These are phyloP conservation scores for Thelonectria olida DNA, from an alignment of 2,329 filamentous ascomycete genomes.

Conservation along the genomic window DNA sequence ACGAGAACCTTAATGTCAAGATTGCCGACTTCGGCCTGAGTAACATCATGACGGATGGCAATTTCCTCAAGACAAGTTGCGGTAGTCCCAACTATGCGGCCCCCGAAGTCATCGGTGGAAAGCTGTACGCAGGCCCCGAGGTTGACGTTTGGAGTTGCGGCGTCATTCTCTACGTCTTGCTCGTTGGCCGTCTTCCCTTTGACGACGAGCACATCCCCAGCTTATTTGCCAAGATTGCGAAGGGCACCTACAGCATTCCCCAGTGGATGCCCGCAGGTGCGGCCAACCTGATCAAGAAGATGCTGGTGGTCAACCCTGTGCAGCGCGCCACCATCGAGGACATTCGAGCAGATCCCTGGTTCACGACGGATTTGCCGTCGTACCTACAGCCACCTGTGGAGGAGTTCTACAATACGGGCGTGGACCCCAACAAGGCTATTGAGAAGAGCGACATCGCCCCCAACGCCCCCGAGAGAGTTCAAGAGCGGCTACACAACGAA, in stretches of 20 bases:
- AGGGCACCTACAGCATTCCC: slow-evolving; percentile 91
- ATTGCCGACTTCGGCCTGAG: slow-evolving; percentile 98
- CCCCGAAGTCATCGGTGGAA: slow-evolving; percentile 96
- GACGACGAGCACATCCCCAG: slow-evolving; percentile 99
- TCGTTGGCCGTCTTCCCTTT: slow-evolving; percentile 88
- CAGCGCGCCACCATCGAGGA: slow-evolving; percentile 94
- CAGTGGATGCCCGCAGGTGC: slow-evolving; percentile 90
- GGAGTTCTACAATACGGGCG: slow-evolving; percentile 93
- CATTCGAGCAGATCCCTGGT: slow-evolving; percentile 94
- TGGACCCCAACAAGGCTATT: slow-evolving; percentile 91
- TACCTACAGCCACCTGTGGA: slow-evolving; percentile 90
- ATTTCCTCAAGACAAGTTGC: slow-evolving; percentile 98
- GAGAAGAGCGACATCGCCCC: slow-evolving; percentile 83
- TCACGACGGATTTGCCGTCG: slow-evolving; percentile 82
- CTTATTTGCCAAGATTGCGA: slow-evolving; percentile 96
- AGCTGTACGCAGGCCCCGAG: slow-evolving; percentile 95
- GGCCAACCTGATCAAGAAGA: slow-evolving; percentile 83
- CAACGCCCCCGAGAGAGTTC: slow-evolving; percentile 78
- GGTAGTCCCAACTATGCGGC: slow-evolving; percentile 98
- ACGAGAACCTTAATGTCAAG: slow-evolving; percentile 97
- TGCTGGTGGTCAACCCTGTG: slow-evolving; percentile 95
- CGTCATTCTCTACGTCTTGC: slow-evolving; percentile 86
- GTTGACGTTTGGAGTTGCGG: slow-evolving; percentile 99
- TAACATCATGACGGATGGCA: slow-evolving; percentile 99
- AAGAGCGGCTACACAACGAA: slow-evolving; percentile 89